Conservation (phyloP, 2,329 filamentous ascomycete genomes). For the Penicillium fuscoglaucum region DNA sequence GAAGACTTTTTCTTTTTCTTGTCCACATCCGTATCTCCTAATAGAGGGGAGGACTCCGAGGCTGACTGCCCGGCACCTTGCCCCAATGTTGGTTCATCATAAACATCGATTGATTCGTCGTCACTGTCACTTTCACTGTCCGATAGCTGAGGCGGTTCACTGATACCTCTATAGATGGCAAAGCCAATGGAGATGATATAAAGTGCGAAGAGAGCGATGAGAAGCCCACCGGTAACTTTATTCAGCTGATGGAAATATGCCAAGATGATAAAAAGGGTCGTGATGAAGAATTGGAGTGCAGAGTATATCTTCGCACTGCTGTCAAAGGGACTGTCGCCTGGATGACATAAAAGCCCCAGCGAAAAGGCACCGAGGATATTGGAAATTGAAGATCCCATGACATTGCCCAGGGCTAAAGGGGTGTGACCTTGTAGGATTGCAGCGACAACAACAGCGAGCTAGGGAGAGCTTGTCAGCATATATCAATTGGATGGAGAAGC, state of each 20-base stretch:
- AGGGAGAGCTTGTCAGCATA: conserved; percentile 3
- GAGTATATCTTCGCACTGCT: conserved; percentile 52
- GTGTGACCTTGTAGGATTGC: conserved; percentile 49
- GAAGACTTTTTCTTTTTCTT: background rate
- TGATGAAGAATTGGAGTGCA: conserved; percentile 44
- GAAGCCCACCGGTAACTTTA: conserved; percentile 38
- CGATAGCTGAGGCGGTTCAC: conserved; percentile 45
- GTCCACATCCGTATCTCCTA: conserved; percentile 3
- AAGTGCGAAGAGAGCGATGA: conserved; percentile 46
- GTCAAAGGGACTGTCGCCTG: conserved; percentile 44
- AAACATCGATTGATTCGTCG: conserved; percentile 19
- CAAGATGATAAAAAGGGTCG: conserved; percentile 40
- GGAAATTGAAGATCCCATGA: conserved; percentile 56
- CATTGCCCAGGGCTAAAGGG: conserved; percentile 55
- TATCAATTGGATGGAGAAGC: background rate
- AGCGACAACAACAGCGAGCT: conserved; percentile 53
- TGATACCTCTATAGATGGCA: conserved; percentile 48
- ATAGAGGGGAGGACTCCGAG: conserved; percentile 24
- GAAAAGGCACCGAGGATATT: conserved; percentile 59
- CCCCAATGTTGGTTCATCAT: conserved; percentile 1
- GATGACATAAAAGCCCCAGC: conserved; percentile 51
- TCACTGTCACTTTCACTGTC: conserved; percentile 50
- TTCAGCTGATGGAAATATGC: conserved; percentile 40
- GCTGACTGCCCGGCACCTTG: background rate
- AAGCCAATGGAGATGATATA: conserved; percentile 49